A percentile compares a stretch with the other conserved stretches of the same genome.
phyloP scores from a whole-genome alignment of 768 basidiomycete species.

The Trametes cubensis region DNA sequence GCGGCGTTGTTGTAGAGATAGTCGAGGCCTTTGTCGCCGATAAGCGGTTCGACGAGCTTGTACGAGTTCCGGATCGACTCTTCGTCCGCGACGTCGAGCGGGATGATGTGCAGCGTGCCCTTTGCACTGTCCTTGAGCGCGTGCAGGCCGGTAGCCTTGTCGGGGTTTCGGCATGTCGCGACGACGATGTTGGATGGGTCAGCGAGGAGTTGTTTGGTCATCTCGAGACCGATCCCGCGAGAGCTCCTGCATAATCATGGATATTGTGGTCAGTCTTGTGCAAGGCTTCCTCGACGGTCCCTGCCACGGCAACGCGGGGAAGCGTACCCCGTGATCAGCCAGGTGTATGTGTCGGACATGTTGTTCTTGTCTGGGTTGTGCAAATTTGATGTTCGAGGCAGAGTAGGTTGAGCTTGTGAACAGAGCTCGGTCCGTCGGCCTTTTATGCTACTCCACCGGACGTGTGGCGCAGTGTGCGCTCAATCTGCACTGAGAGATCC shows the following conservation, averaged over 20 bases:
- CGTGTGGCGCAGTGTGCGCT: too few species aligned
- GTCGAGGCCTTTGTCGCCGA: conserved; percentile 38
- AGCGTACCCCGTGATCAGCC: conserved; percentile 32
- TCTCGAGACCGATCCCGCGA: conserved; percentile 36
- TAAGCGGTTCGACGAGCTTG: conserved; percentile 29
- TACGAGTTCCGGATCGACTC: conserved; percentile 33
- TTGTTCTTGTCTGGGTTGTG: background rate
- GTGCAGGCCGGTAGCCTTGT: conserved; percentile 27
- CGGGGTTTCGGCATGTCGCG: conserved; percentile 36
- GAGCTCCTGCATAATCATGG: background rate
- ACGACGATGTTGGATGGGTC: conserved; percentile 33
- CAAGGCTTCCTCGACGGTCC: background rate
- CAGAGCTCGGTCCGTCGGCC: background rate
- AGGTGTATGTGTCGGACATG: conserved; percentile 21
- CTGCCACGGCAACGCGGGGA: too few species aligned
- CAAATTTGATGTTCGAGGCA: too few species aligned
- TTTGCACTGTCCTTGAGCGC: conserved; percentile 28
- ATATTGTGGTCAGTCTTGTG: background rate
- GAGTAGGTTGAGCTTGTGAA: background rate
- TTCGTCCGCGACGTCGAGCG: conserved; percentile 36
- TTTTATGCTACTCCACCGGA: too few species aligned
- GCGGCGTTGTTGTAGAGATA: conserved; percentile 46
- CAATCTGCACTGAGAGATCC: background rate
- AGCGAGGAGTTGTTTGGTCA: conserved; percentile 29
- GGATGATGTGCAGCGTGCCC: conserved; percentile 38